Conservation (phyloP, 805 yeast species). For the Kuraishia piskuri region DNA sequence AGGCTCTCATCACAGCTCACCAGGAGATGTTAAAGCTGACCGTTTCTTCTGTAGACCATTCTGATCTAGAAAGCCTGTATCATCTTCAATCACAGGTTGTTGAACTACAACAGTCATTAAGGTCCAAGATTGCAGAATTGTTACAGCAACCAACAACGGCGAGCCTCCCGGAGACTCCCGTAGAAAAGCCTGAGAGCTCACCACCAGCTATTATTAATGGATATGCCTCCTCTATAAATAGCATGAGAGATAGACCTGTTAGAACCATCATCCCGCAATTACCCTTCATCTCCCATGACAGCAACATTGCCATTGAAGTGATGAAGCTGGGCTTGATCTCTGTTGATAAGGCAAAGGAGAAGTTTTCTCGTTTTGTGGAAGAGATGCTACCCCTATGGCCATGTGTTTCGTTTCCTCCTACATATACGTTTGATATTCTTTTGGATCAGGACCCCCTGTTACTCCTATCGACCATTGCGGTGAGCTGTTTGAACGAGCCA, state of each 20-base stretch:
- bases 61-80: slow-evolving; percentile 6
- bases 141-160: slow-evolving; percentile 12
- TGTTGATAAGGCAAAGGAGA: slow-evolving; percentile 23
- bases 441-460: slow-evolving; percentile 33
- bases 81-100: slow-evolving; percentile 20
- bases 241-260: slow-evolving; percentile 27
- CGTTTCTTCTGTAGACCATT: neutral
- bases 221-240: slow-evolving; percentile 23
- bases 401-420: slow-evolving; percentile 30
- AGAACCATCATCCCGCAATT: slow-evolving; percentile 20
- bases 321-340: slow-evolving; percentile 25
- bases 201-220: neutral
- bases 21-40: neutral
- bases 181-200: too few relatives aligned
- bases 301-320: slow-evolving; percentile 29
- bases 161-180: neutral
- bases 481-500: slow-evolving; percentile 37
- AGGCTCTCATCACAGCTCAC: neutral
- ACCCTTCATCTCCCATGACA: slow-evolving; percentile 27
- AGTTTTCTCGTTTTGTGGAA: slow-evolving; percentile 26
- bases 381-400: slow-evolving; percentile 41
- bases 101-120: slow-evolving; percentile 21
- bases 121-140: slow-evolving; percentile 10
- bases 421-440: slow-evolving; percentile 29
- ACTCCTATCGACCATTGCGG: slow-evolving; percentile 33